Conservation (phyloP, 164 flowering plant genomes). For the Magnolia changhungtana region DNA sequence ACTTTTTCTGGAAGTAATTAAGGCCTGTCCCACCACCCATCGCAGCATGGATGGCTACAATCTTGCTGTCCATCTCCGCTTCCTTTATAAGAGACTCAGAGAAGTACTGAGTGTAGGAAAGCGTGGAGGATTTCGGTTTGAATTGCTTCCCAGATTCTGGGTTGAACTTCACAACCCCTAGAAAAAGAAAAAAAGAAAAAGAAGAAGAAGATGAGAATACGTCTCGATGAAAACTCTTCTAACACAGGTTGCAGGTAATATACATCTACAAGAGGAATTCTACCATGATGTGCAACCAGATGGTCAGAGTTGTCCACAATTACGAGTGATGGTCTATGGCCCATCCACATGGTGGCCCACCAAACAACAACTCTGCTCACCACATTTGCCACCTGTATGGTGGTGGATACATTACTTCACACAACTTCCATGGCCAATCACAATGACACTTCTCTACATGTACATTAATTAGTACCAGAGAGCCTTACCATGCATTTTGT, state of each 20-base stretch:
- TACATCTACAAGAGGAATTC: not conserved
- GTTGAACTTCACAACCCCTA: constrained; percentile 91
- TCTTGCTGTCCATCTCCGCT: constrained; percentile 70
- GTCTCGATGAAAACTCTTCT: not conserved
- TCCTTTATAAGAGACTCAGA: constrained; percentile 78
- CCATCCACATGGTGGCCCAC: not conserved
- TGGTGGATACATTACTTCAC: not conserved
- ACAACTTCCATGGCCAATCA: not conserved
- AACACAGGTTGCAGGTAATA: not conserved
- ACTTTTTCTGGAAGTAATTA: constrained; percentile 71
- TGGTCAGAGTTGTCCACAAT: no score
- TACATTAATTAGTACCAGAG: not conserved
- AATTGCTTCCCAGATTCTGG: constrained; percentile 71
- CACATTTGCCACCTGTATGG: not conserved
- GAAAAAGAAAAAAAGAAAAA: constrained; percentile 2
- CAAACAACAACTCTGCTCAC: not conserved
- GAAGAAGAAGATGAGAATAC: constrained; percentile 2
- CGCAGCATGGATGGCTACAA: constrained; percentile 93
- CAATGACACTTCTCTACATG: not conserved
- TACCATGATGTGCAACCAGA: not conserved
- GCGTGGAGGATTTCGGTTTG: constrained; percentile 62
- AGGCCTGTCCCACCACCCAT: constrained; percentile 99
- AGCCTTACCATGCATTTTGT: constrained; percentile 84
- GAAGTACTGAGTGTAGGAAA: constrained; percentile 78
- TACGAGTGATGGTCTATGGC: no score